Base-by-base conservation (phyloP, 192 early-diverging fungal genomes). In the Helicostylum pulchrum region DNA sequence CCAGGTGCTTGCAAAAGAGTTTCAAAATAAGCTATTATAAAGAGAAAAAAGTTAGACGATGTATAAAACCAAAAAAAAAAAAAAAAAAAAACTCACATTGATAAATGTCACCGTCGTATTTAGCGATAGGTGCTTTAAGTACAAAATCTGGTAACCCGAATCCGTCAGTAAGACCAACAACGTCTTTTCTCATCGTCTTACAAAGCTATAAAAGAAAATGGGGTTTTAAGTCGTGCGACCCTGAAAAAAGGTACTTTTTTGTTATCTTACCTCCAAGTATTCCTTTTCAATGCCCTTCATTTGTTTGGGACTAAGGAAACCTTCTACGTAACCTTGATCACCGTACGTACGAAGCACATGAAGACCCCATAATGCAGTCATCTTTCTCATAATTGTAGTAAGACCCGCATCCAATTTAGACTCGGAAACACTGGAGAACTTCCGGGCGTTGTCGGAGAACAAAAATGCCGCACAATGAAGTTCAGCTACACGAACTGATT, bases 31-130 rank as follows among this genome's bases (percentile, higher is more conserved):
- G 66, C 72, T 74, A 31, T 47, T 26, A 10, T 39, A 39, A 0
- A 39, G 1, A 3, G 1, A 39, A 39, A 39, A 48, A 15, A 48
- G 4, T 17, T 48, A 19, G 46, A 19, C n/a, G 5, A 48, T 15
- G 46, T 48, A 12, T 47, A 47, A 47, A 12, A 15, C 14, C 46
- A 48, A 12, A 19, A 48, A 17, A 26, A 26, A 26, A 26, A 26
- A 26, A 26, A 26, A 26, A 26, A 26, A 26, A 15, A 45, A 48
- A 48, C 21, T 64, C 70, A 72, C 74, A 74, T 48, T 76, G 60
- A 72, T 85, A 85, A 48, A 83, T 80, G 59, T 83, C 77, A 6
- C 84, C 84, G 52, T 85, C 84, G 50, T 78, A 80, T 48, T 72
- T 81, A 59, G 78, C 84, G 55, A 85, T 78, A 34, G 84, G 84